phyloP scores from a whole-genome alignment of 2,329 filamentous ascomycete genomes.

The Sporothrix variecibatus region DNA sequence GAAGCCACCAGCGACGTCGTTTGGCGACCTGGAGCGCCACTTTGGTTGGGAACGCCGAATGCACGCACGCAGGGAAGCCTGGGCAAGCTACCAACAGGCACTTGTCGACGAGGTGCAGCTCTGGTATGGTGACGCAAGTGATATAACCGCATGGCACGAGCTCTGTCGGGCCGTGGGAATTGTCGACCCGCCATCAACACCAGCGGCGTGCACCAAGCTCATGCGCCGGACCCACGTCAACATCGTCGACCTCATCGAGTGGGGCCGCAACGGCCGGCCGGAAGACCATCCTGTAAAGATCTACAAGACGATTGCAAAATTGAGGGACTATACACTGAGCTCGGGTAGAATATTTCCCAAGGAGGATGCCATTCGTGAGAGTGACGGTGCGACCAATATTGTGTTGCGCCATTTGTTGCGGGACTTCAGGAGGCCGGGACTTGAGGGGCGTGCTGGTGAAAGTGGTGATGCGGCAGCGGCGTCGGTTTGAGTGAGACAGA shows the following conservation, averaged over 20 bases:
- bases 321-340: not conserved
- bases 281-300: not conserved
- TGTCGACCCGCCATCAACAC: not conserved
- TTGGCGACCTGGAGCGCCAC: not conserved
- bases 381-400: conserved; percentile 18
- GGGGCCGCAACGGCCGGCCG: conserved; percentile 13
- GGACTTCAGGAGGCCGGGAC: not conserved
- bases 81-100: not conserved
- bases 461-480: not conserved
- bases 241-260: conserved; percentile 24
- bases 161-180: conserved; percentile 21
- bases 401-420: conserved; percentile 23
- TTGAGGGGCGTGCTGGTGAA: not conserved
- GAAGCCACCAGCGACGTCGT: conserved; percentile 1
- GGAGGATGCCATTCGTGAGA: not conserved
- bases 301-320: not conserved
- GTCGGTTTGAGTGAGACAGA: not conserved
- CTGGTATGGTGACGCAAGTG: conserved; percentile 20
- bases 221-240: conserved; percentile 22
- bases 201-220: not conserved
- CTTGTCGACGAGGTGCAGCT: conserved; percentile 18
- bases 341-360: not conserved
- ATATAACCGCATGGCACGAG: conserved; percentile 19
- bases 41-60: not conserved
- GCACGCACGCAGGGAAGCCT: not conserved